Evolutionary conservation across 768 basidiomycete species (phyloP), one percentile per base, ranked within the genome.

Genomic region (Psilocybe subaeruginosa): DNA sequence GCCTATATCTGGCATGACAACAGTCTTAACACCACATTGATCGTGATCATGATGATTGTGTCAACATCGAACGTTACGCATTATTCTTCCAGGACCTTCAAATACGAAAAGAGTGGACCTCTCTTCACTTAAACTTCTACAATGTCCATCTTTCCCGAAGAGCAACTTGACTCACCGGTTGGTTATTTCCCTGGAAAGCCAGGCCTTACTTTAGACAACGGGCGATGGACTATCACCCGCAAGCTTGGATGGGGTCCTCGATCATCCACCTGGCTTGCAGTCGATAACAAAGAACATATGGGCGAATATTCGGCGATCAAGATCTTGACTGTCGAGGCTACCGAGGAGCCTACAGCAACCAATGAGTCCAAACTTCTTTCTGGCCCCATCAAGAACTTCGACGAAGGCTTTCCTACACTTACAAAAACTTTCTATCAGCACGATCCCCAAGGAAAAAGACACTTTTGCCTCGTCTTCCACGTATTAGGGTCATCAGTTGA

Each of bases 171-270:
- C 35, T 67, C 63, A 31, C 47, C 62, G 31, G 45, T 30, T 16
- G 64, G 60, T 16, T 64, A 64, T 33, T 62, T 67, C 30, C 55
- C 60, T 3, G 63, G 41, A 7, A 30, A 59, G 17, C 66, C 63
- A 48, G 63, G 60, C 4, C 31, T 51, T 16, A 54, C 54, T 9
- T 47, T 67, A 5, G 12, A 64, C 7, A 27, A 75, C 30, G 81
- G 78, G 3, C 66, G 79, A 53, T 85, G 83, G 69, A 66, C 74
- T 27, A 77, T 85, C 57, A 77, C 84, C 31, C 70, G 83, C 52
- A 85, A 85, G 68, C 69, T 85, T 23, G 84, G 84, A 12, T 81
- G 77, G 79, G 80, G 80, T 8, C 72, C 74, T 54, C 80, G 77
- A 59, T 79, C 78, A 3, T 80, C 77, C 1, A 76, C 76, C 8